A percentile compares a stretch with the other conserved stretches of the same genome.
These are phyloP conservation scores for Quercus tomentella DNA, from an alignment of 331 rosid species.

Conservation along the genomic window DNA sequence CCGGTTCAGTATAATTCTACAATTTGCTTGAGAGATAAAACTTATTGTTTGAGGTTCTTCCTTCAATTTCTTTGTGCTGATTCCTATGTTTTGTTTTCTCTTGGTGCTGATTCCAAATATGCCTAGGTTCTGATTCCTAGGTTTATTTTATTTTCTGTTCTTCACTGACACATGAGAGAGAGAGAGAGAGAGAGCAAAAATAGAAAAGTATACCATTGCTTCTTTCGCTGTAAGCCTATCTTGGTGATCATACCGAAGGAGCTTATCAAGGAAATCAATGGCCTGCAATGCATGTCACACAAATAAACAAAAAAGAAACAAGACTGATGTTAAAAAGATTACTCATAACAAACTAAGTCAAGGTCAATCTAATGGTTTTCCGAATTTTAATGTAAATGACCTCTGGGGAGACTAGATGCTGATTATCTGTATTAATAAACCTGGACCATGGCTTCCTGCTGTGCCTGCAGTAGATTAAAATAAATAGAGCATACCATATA, in stretches of 20 bases:
- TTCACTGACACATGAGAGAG: too few relatives aligned
- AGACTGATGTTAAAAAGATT: background rate
- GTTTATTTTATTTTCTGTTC: too few relatives aligned
- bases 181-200: background rate
- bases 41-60: too few relatives aligned
- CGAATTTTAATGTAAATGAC: conserved; percentile 29
- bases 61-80: too few relatives aligned
- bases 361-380: background rate
- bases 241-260: conserved; percentile 92
- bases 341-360: background rate
- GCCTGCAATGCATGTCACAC: conserved; percentile 47
- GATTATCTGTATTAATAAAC: conserved; percentile 90
- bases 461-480: conserved; percentile 62
- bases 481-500: conserved; percentile 1
- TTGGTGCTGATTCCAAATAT: too few relatives aligned
- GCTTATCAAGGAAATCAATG: conserved; percentile 93
- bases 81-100: too few relatives aligned
- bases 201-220: conserved; percentile 65
- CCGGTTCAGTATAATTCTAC: too few relatives aligned
- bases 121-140: too few relatives aligned
- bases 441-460: conserved; percentile 96
- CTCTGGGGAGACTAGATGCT: conserved; percentile 95
- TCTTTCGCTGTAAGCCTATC: conserved; percentile 91
- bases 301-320: conserved; percentile 15
- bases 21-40: too few relatives aligned